A percentile compares a stretch with the other conserved stretches of the same genome.
These are phyloP conservation scores for Carex pumila DNA, from an alignment of 176 grass and related monocot genomes.

Conservation along the genomic window DNA sequence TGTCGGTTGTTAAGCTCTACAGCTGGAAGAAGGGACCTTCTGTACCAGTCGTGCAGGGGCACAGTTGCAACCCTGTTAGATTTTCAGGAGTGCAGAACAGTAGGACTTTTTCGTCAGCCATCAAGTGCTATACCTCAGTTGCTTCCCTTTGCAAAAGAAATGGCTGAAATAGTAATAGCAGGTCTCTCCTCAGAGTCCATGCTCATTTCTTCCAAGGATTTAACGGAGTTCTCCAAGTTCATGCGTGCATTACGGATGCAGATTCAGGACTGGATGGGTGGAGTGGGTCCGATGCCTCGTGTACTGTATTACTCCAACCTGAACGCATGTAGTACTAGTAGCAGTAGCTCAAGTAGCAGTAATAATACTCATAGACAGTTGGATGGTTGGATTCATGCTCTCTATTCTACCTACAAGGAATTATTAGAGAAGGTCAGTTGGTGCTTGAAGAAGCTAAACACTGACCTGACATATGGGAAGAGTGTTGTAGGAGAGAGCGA, in stretches of 20 bases:
- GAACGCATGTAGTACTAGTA: conserved; percentile 10
- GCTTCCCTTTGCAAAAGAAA: conserved; percentile 55
- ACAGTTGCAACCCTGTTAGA: conserved; percentile 45
- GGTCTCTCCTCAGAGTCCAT: conserved; percentile 47
- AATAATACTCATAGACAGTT: conserved; percentile 37
- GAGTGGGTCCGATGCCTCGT: conserved; percentile 33
- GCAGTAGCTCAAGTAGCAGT: not conserved
- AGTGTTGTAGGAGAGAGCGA: conserved; percentile 36
- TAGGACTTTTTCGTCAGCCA: conserved; percentile 26
- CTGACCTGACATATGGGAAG: conserved; percentile 41
- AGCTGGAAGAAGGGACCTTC: conserved; percentile 36
- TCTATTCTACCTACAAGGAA: conserved; percentile 46
- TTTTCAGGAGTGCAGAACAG: conserved; percentile 5
- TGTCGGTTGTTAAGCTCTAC: conserved; percentile 43
- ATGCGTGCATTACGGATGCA: conserved; percentile 44
- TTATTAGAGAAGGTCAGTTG: conserved; percentile 56
- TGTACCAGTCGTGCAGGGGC: conserved; percentile 55
- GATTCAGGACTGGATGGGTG: conserved; percentile 31
- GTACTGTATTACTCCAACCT: conserved; percentile 24
- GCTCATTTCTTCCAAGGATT: conserved; percentile 31
- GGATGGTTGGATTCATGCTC: conserved; percentile 47
- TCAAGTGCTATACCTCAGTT: conserved; percentile 47
- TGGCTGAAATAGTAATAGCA: conserved; percentile 32
- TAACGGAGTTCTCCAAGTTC: conserved; percentile 77
- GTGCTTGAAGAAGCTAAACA: conserved; percentile 55